Base-by-base conservation (phyloP, 805 yeast genomes). In the Candida patagonica region DNA sequence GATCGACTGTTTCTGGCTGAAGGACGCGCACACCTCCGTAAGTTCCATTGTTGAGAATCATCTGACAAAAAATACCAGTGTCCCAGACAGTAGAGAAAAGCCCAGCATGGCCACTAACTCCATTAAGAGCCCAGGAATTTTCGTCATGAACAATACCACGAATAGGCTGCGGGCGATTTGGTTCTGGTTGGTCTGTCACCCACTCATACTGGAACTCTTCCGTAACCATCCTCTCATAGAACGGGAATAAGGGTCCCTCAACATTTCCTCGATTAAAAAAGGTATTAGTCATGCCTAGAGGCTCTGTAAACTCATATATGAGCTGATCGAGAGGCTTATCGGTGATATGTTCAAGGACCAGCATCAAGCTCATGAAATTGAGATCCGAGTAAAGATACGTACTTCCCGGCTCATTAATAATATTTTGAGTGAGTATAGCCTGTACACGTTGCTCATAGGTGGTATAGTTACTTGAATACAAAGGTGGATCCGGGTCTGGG, bases 61-160 rank as follows among this genome's bases (percentile, higher is more conserved):
- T 40, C 24, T 24, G 21, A 36, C 46, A 43, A 19, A 43, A 20
- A 27, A 16, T 37, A 6, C 38, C 30, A 13, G 34, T 41, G 19
- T 43, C 46, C 10, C 30, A 26, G n/a, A 37, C 33, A 8, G 43
- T 43, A 5, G 46, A 43, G 26, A 43, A 43, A 15, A 43, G 20
- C 6, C 46, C 46, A 9, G 46, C 46, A 35, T 43, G 46, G 7
- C 46, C 46, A 9, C 34, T 22, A 16, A 42, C 41, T 12, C 48
- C 46, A 17, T 25, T 35, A 5, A 38, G 31, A 8, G 31, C 24
- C 22, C 27, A 45, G 1, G 49, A 46, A 13, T 45, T 43, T 27
- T 45, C 49, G 35, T 45, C 49, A 30, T 43, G 46, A n/a, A 43
- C 46, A 16, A 24, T 26, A 13, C 49, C 49, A 13, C 46, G 13